Percentiles rank a stretch among this genome's conserved stretches.
Conservation (phyloP, 352 stramenopile species). For the Synura sp. region DNA sequence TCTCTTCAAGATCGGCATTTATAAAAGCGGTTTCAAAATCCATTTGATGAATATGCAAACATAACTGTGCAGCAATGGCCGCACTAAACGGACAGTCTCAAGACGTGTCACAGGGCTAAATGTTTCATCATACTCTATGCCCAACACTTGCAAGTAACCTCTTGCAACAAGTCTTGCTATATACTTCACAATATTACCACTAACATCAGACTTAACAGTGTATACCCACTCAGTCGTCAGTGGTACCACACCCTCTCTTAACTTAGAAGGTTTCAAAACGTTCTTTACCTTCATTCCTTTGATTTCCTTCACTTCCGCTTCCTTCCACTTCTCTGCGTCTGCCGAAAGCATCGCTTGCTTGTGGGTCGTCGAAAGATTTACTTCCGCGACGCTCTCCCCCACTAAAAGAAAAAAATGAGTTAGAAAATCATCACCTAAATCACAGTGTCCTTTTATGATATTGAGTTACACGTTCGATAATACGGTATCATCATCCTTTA, state of each 20-base stretch:
- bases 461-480: slow-evolving; percentile 22
- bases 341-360: background rate
- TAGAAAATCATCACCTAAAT: slow-evolving; percentile 32
- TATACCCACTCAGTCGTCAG: slow-evolving; percentile 54
- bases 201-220: slow-evolving; percentile 50
- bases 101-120: slow-evolving; percentile 52
- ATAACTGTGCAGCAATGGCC: slow-evolving; percentile 5
- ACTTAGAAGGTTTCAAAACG: background rate
- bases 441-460: slow-evolving; percentile 9
- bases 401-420: slow-evolving; percentile 36
- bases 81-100: slow-evolving; percentile 51
- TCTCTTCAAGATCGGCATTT: slow-evolving; percentile 47
- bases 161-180: slow-evolving; percentile 51
- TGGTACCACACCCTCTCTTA: slow-evolving; percentile 17
- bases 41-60: slow-evolving; percentile 49
- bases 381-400: background rate
- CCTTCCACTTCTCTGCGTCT: slow-evolving; percentile 19
- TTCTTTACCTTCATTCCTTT: background rate
- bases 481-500: slow-evolving; percentile 8
- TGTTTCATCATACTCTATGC: slow-evolving; percentile 52
- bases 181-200: slow-evolving; percentile 49
- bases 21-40: slow-evolving; percentile 53
- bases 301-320: slow-evolving; percentile 15
- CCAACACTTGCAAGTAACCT: slow-evolving; percentile 50
- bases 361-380: background rate